phyloP scores from a whole-genome alignment of 768 basidiomycete species.

The Tylopilus sp. region DNA sequence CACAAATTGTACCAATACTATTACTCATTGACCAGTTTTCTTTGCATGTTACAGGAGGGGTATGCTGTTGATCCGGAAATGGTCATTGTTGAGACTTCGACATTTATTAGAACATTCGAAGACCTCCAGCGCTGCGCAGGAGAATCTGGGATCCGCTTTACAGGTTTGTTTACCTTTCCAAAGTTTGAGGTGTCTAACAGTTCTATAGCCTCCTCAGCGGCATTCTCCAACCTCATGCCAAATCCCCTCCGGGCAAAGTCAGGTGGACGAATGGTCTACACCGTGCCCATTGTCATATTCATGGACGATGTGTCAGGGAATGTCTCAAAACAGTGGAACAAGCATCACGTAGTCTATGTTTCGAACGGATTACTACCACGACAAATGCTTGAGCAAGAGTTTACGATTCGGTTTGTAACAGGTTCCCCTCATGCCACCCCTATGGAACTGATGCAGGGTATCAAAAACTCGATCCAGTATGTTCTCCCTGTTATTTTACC shows the following conservation, averaged over 20 bases:
- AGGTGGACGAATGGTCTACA: slow-evolving; percentile 17
- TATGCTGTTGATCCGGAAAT: slow-evolving; percentile 6
- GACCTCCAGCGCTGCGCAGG: slow-evolving; percentile 8
- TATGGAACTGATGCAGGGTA: slow-evolving; percentile 32
- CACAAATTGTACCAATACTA: too few relatives aligned
- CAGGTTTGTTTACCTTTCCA: not conserved
- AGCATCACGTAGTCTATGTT: slow-evolving; percentile 33
- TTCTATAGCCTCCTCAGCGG: not conserved
- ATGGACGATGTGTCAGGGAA: slow-evolving; percentile 38
- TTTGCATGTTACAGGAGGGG: slow-evolving; percentile 1
- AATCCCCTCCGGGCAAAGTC: slow-evolving; percentile 17
- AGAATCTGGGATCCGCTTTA: slow-evolving; percentile 1
- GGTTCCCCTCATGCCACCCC: slow-evolving; percentile 34
- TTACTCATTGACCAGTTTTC: too few relatives aligned
- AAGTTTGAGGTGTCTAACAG: not conserved
- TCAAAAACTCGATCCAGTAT: slow-evolving; percentile 28
- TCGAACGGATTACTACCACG: slow-evolving; percentile 31
- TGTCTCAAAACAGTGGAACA: slow-evolving; percentile 37
- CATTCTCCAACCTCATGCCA: slow-evolving; percentile 16
- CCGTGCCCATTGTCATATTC: slow-evolving; percentile 29
- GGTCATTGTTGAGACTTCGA: slow-evolving; percentile 1
- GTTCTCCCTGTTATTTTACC: not conserved
- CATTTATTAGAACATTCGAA: slow-evolving; percentile 7
- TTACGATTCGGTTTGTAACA: slow-evolving; percentile 26
- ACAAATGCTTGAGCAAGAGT: slow-evolving; percentile 31